These are phyloP conservation scores for Lasiodiplodia theobromae DNA, from an alignment of 2,329 filamentous ascomycete genomes.

Conservation along the genomic window DNA sequence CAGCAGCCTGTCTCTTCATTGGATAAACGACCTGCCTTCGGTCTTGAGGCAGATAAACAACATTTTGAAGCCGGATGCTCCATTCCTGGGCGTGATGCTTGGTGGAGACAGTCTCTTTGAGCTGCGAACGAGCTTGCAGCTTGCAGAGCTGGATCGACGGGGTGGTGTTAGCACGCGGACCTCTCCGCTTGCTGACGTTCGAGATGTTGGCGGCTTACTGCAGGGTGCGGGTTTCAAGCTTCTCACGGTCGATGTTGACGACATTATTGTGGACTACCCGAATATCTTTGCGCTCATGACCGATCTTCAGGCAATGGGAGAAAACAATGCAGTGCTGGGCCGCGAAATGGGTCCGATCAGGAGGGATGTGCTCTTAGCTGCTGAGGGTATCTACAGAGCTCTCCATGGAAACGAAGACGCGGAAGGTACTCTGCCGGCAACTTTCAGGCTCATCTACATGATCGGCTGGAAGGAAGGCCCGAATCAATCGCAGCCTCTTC, in stretches of 20 bases:
- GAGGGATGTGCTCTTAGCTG: constrained; percentile 84
- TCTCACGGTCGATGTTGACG: constrained; percentile 95
- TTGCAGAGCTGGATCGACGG: constrained; percentile 87
- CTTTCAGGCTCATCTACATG: constrained; percentile 96
- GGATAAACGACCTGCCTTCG: constrained; percentile 95
- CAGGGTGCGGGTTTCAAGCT: constrained; percentile 92
- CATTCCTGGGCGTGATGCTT: constrained; percentile 95
- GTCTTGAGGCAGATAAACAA: constrained; percentile 84
- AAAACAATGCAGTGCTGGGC: constrained; percentile 87
- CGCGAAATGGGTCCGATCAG: constrained; percentile 78
- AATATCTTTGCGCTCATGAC: constrained; percentile 89
- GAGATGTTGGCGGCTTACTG: constrained; percentile 87
- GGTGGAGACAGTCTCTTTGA: constrained; percentile 95
- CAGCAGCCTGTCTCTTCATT: constrained; percentile 89
- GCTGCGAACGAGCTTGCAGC: constrained; percentile 88
- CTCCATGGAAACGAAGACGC: constrained; percentile 75
- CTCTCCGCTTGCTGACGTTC: constrained; percentile 88
- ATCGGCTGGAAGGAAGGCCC: constrained; percentile 94
- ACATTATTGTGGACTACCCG: constrained; percentile 95
- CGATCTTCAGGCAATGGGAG: constrained; percentile 95
- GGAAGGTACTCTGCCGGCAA: constrained; percentile 73
- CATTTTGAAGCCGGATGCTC: constrained; percentile 85
- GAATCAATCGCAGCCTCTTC: constrained; percentile 78
- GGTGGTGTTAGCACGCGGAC: constrained; percentile 93
- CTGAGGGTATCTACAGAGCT: constrained; percentile 85